phyloP scores from a whole-genome alignment of 2,329 filamentous ascomycete genomes.

The Eutypa lata region DNA sequence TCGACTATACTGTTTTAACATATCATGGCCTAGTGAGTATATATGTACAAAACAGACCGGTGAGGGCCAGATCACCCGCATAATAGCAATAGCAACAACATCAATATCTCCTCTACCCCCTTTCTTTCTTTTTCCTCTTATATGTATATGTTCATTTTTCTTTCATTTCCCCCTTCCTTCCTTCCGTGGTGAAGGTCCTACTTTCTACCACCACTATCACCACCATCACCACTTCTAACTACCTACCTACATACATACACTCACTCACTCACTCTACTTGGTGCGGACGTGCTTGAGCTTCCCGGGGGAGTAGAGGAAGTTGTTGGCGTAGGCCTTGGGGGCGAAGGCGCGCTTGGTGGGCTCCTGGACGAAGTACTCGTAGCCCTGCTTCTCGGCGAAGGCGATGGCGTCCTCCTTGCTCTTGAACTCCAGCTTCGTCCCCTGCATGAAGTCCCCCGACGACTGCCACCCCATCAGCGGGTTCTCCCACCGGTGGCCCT shows the following conservation, averaged over 20 bases:
- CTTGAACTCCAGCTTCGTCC: conserved; percentile 86
- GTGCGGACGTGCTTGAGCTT: conserved; percentile 86
- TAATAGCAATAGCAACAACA: neutral
- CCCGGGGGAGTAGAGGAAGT: conserved; percentile 81
- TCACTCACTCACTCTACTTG: conserved; percentile 50
- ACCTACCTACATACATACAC: no score
- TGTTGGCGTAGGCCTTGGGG: conserved; percentile 95
- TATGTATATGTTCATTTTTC: neutral
- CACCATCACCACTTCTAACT: no score
- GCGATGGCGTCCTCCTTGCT: conserved; percentile 89
- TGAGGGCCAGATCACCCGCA: neutral
- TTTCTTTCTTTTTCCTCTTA: no score
- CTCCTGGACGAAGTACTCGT: conserved; percentile 98
- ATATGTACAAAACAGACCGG: neutral
- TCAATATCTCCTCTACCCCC: no score
- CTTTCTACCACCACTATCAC: no score
- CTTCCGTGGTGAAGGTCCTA: neutral
- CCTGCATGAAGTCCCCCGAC: conserved; percentile 91
- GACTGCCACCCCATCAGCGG: conserved; percentile 98
- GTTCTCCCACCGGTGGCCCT: conserved; percentile 98
- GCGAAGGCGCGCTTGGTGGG: conserved; percentile 82
- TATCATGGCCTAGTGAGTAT: neutral
- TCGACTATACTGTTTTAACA: no score
- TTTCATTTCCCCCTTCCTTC: neutral
- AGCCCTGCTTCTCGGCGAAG: conserved; percentile 98